Conservation (phyloP, 805 yeast genomes). For the Soucietia sequanensis region DNA sequence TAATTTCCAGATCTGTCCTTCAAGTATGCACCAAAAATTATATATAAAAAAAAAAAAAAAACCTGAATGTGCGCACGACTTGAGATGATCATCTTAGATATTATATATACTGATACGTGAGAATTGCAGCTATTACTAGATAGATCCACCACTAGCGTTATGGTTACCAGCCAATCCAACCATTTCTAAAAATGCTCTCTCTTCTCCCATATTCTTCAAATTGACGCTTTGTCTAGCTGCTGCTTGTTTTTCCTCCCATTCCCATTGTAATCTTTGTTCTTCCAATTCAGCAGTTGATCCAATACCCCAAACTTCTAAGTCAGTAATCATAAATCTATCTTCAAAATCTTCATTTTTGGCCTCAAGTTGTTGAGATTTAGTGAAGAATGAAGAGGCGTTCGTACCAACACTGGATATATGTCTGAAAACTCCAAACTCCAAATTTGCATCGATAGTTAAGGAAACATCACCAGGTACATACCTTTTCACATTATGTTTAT, state of each 20-base stretch:
- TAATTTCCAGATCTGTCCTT: no score
- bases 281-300: constrained; percentile 77
- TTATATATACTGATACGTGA: no score
- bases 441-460: constrained; percentile 68
- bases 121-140: no score
- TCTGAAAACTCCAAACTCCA: constrained; percentile 81
- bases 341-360: constrained; percentile 46
- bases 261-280: constrained; percentile 78
- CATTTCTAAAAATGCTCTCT: constrained; percentile 81
- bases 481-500: constrained; percentile 44
- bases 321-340: constrained; percentile 66
- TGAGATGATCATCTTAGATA: no score
- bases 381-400: constrained; percentile 22
- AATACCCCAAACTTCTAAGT: constrained; percentile 89
- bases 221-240: constrained; percentile 73
- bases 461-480: constrained; percentile 76
- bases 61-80: no score
- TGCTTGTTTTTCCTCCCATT: constrained; percentile 90
- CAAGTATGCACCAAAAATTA: no score
- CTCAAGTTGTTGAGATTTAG: constrained; percentile 18
- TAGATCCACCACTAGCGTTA: constrained; percentile 47
- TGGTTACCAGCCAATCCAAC: constrained; percentile 59
- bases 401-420: constrained; percentile 46
- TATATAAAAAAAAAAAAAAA: no score
- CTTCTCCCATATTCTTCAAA: constrained; percentile 67